Conservation (phyloP, 305 asterid species). For the Solanum hybrid region DNA sequence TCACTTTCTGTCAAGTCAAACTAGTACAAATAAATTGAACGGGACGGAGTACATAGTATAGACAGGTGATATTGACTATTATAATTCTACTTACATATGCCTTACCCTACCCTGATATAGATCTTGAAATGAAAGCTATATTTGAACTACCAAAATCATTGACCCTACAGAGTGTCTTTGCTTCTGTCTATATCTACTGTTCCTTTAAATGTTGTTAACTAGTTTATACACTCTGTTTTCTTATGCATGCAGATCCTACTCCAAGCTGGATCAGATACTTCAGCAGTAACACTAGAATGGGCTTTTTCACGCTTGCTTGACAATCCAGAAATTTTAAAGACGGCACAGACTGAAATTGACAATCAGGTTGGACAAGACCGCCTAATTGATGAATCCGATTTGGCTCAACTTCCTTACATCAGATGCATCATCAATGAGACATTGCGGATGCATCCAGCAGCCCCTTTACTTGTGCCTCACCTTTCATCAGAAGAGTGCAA, state of each 20-base stretch:
- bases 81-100: neutral
- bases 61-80: neutral
- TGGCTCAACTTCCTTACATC: slow-evolving; percentile 34
- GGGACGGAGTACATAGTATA: neutral
- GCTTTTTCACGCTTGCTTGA: slow-evolving; percentile 33
- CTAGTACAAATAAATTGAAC: neutral
- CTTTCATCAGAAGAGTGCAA: neutral
- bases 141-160: neutral
- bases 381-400: slow-evolving; percentile 27
- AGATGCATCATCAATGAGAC: slow-evolving; percentile 35
- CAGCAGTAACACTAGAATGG: slow-evolving; percentile 31
- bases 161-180: neutral
- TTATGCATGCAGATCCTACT: slow-evolving; percentile 1
- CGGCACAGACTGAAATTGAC: slow-evolving; percentile 29
- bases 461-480: neutral
- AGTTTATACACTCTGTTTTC: neutral
- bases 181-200: neutral
- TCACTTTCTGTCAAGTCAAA: neutral
- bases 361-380: slow-evolving; percentile 18
- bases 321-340: slow-evolving; percentile 24
- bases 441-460: slow-evolving; percentile 29
- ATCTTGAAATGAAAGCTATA: neutral
- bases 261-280: slow-evolving; percentile 35
- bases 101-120: neutral
- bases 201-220: neutral